Evolutionary conservation across 2,329 filamentous ascomycete species (phyloP).

Genomic region (Coniochaeta hoffmannii): DNA sequence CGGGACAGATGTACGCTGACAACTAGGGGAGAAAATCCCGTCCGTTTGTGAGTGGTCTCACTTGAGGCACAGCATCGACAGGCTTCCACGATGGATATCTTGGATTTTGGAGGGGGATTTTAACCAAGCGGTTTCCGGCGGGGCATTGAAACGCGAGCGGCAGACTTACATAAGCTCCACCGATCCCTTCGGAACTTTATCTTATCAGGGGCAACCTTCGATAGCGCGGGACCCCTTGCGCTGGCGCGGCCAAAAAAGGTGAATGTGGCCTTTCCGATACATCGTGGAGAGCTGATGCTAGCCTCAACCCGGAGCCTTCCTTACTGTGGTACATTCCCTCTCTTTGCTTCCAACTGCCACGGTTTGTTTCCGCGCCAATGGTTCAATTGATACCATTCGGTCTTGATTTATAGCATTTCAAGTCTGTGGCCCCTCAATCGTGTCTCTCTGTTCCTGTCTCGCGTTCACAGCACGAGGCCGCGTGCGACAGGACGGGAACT

Average conservation of each 20-base stretch:
- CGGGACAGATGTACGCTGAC: background rate
- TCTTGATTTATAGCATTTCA: background rate
- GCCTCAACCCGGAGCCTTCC: conserved; percentile 4
- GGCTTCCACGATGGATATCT: too few relatives aligned
- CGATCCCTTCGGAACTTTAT: too few relatives aligned
- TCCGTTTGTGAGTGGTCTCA: too few relatives aligned
- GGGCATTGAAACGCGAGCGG: too few relatives aligned
- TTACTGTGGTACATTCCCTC: conserved; percentile 3
- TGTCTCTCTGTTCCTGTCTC: background rate
- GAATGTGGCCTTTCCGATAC: conserved; percentile 8
- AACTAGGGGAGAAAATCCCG: too few relatives aligned
- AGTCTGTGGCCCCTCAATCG: background rate
- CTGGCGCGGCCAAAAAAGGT: conserved; percentile 5
- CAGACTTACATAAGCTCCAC: too few relatives aligned
- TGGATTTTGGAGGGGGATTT: too few relatives aligned
- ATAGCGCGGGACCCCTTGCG: background rate
- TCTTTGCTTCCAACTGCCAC: background rate
- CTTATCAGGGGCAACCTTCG: too few relatives aligned
- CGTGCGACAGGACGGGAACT: background rate
- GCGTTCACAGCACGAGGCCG: background rate
- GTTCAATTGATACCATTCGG: background rate
- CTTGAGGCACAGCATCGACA: too few relatives aligned
- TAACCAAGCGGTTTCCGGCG: too few relatives aligned
- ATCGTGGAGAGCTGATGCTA: conserved; percentile 1
- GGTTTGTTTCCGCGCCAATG: background rate